A percentile compares a stretch with the other conserved stretches of the same genome.
Evolutionary conservation across 2,329 filamentous ascomycete genomes (phyloP).

Genomic region (Penicillium sp.): DNA sequence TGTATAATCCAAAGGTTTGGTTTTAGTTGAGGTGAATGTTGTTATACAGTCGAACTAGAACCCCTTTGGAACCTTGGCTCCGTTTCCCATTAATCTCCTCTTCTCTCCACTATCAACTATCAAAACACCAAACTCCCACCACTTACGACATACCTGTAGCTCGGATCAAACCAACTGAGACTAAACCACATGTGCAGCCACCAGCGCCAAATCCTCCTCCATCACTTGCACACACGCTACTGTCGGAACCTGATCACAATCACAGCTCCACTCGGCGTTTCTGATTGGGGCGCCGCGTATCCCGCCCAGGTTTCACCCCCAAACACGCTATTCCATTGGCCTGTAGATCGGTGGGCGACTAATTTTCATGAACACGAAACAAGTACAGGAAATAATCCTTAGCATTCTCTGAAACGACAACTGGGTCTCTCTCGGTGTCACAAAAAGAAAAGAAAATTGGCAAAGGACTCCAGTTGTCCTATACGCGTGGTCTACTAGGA

Average conservation of each 20-base stretch:
- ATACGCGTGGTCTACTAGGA: conserved; percentile 15
- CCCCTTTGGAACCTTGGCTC: conserved; percentile 10
- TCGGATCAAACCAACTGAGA: not conserved
- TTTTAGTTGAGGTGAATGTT: not conserved
- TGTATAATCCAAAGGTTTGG: not conserved
- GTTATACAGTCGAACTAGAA: not conserved
- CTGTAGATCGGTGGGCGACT: not conserved
- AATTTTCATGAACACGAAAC: not conserved
- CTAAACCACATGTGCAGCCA: not conserved
- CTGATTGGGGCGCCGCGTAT: conserved; percentile 13
- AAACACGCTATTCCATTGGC: not conserved
- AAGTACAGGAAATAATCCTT: not conserved
- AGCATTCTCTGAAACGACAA: not conserved
- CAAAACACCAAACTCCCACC: not conserved
- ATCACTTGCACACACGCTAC: conserved; percentile 16
- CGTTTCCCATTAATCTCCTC: not conserved
- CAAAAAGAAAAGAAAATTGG: not conserved
- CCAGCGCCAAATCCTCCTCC: conserved; percentile 22
- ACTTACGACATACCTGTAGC: not conserved
- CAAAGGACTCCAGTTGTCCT: not conserved
- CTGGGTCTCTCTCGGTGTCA: not conserved
- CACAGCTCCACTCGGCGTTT: conserved; percentile 13
- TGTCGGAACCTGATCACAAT: conserved; percentile 27
- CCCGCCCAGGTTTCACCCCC: conserved; percentile 15
- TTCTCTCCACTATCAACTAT: not conserved